Evolutionary conservation across 2,329 filamentous ascomycete genomes (phyloP), one percentile per base, ranked within the genome.

Genomic region (Beauveria sp.): DNA sequence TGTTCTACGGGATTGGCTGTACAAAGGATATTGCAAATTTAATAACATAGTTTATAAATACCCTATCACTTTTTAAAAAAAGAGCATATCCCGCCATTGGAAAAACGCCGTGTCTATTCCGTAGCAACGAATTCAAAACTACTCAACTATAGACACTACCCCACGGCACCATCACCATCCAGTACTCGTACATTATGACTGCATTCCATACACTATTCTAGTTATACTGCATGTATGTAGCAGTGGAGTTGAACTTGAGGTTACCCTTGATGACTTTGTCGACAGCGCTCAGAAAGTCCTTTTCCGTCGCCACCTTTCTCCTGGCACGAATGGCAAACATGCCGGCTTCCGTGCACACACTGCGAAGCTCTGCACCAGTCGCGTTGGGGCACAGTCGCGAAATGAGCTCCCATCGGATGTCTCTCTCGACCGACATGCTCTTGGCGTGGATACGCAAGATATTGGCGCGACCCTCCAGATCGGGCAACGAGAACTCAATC

Each of bases 231-330:
- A 94, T 94, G 80, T 99, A 99, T 65, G 90, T 92, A 55, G 94
- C 93, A 63, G 94, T 99, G 62, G 90, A 96, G 85, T 97, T 97
- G 83, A 99, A 99, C 85, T 99, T 99, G 74, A 96, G 81, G 77
- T 97, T 97, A 69, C 90, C 92, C 84, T 97, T 96, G 80, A 97
- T 97, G 65, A 99, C 94, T 86, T 99, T 99, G 82, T 99, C 94
- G 64, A 99, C 94, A 3, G 94, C 93, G 62, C 91, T 92, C 68
- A 99, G 79, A 78, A 99, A 99, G 77, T 99, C 94, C 84, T 99
- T 97, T 82, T 99, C 94, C 1, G 92, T 93, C 0, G 94, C 94
- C 18, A 99, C 91, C 89, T 99, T 99, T 78, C 94, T 88, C 73
- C 94, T 81, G 43, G 91, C 91, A 52, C 94, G 86, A 66, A 99